phyloP scores from a whole-genome alignment of 352 stramenopile species.

The Pythium rishiriense region DNA sequence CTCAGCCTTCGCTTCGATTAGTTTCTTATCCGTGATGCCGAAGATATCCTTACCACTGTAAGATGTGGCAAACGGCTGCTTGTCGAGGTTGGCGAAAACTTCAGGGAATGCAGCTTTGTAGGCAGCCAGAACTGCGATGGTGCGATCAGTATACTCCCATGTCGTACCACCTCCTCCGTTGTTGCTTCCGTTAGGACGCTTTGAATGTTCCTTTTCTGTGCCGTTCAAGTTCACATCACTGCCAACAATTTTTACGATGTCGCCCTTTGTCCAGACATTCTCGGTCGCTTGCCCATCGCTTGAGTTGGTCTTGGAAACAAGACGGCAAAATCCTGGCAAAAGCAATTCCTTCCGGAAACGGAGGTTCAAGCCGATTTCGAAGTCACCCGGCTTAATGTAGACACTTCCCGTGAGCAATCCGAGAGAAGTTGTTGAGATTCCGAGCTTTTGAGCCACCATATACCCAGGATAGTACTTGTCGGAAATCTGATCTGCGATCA shows the following conservation, averaged over 20 bases:
- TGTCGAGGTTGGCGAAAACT: constrained; percentile 89
- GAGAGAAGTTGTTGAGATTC: constrained; percentile 91
- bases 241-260: constrained; percentile 92
- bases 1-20: constrained; percentile 72
- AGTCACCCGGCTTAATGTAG: constrained; percentile 90
- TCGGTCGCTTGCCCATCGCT: constrained; percentile 20
- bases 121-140: constrained; percentile 91
- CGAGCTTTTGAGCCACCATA: constrained; percentile 88
- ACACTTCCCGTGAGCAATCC: constrained; percentile 94
- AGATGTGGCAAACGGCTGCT: constrained; percentile 83
- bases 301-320: constrained; percentile 37
- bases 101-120: constrained; percentile 94
- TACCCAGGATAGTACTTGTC: constrained; percentile 86
- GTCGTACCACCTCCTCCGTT: constrained; percentile 28
- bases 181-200: constrained; percentile 21
- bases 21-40: constrained; percentile 53
- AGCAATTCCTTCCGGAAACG: constrained; percentile 81
- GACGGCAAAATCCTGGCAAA: constrained; percentile 93
- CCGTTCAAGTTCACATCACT: constrained; percentile 53
- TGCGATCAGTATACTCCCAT: constrained; percentile 98
- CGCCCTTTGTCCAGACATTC: constrained; percentile 88
- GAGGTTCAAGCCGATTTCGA: constrained; percentile 89
- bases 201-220: constrained; percentile 33
- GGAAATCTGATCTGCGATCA: constrained; percentile 90
- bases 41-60: constrained; percentile 92